Evolutionary conservation across 768 basidiomycete genomes (phyloP).

Genomic region (Lentinula edodes): DNA sequence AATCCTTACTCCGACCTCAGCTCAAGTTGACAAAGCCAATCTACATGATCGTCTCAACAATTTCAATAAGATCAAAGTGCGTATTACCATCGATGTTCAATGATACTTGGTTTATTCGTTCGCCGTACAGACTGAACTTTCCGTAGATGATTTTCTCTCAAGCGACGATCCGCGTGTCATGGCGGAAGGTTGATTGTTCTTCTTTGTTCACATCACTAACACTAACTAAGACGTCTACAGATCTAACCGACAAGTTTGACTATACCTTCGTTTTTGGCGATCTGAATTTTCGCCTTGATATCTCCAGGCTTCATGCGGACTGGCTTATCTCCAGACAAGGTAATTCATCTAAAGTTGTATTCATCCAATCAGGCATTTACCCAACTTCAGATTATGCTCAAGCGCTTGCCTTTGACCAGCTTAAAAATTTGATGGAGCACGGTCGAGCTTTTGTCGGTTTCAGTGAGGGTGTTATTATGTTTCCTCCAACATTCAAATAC

Average conservation of each 20-base stretch:
- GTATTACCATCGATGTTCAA: neutral
- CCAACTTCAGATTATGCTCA: slow-evolving; percentile 63
- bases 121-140: slow-evolving; percentile 54
- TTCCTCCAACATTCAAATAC: slow-evolving; percentile 94
- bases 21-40: slow-evolving; percentile 70
- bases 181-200: slow-evolving; percentile 55
- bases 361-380: slow-evolving; percentile 7
- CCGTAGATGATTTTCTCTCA: slow-evolving; percentile 72
- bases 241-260: slow-evolving; percentile 86
- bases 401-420: slow-evolving; percentile 88
- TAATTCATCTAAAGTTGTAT: slow-evolving; percentile 17
- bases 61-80: slow-evolving; percentile 81
- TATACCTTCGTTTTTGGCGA: slow-evolving; percentile 83
- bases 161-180: slow-evolving; percentile 56
- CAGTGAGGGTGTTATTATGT: slow-evolving; percentile 71
- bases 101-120: neutral
- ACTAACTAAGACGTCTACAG: slow-evolving; percentile 27
- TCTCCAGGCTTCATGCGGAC: slow-evolving; percentile 89
- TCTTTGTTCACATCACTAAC: neutral
- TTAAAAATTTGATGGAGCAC: slow-evolving; percentile 70
- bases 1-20: slow-evolving; percentile 26
- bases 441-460: slow-evolving; percentile 73
- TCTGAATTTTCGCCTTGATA: slow-evolving; percentile 85
- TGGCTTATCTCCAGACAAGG: slow-evolving; percentile 86
- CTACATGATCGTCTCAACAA: slow-evolving; percentile 70